Conservation (phyloP, 1,139 yeast genomes). For the Hemisphaericaspora xylanilytica region DNA sequence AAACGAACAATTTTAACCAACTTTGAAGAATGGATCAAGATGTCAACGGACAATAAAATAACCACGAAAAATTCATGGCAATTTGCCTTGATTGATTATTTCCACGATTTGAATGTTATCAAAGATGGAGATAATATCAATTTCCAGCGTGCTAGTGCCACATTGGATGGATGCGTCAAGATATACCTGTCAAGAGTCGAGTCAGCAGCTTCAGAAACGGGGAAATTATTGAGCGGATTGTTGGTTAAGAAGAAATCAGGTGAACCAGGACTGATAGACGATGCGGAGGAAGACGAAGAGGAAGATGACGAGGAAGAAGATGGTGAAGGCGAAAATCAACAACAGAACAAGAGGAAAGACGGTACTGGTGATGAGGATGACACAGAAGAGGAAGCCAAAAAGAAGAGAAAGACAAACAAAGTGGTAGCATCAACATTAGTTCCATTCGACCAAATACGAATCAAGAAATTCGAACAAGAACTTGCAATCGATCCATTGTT, state of each 20-base stretch:
- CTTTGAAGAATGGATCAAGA: constrained; percentile 87
- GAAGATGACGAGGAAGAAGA: constrained; percentile 18
- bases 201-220: constrained; percentile 88
- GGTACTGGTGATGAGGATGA: constrained; percentile 15
- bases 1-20: constrained; percentile 51
- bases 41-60: constrained; percentile 85
- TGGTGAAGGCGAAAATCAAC: constrained; percentile 15
- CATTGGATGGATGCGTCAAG: constrained; percentile 41
- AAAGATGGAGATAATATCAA: constrained; percentile 45
- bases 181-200: constrained; percentile 65
- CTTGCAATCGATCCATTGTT: constrained; percentile 83
- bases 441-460: constrained; percentile 57
- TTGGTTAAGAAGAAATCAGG: constrained; percentile 29
- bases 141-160: constrained; percentile 42
- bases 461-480: constrained; percentile 75
- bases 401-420: constrained; percentile 38
- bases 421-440: constrained; percentile 46
- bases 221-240: constrained; percentile 76
- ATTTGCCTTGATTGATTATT: constrained; percentile 84
- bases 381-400: constrained; percentile 17
- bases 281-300: constrained; percentile 16
- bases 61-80: constrained; percentile 66
- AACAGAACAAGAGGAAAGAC: constrained; percentile 13
- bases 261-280: constrained; percentile 6
- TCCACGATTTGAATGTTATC: constrained; percentile 49